Evolutionary conservation across 345 rosid species (phyloP), one percentile per base, ranked within the genome.

Genomic region (Heritiera fomes): DNA sequence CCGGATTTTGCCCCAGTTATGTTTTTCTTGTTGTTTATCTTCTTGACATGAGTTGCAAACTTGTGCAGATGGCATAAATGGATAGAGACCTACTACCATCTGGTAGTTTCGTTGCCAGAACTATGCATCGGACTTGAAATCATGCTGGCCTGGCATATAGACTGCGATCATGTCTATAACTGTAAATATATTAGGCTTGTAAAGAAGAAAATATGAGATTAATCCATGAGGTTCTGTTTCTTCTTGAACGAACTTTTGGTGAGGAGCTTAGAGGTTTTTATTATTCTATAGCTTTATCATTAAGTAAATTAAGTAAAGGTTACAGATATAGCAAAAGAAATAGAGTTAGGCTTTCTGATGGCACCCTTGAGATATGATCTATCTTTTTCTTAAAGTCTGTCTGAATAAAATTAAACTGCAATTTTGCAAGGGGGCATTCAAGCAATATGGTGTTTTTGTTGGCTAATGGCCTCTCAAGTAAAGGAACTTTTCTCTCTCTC

Each of bases 171-270:
- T 84, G 77, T 82, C 82, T 73, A 77, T 80, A 80, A 77, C 38
- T 80, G 86, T 85, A 80, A 66, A 79, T 82, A 78, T 79, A 74
- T 49, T 78, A 82, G 83, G 81, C 76, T 72, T 85, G 88, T 86
- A 86, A 79, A 85, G 84, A 47, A 52, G 47, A 75, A 80, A 73
- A 56, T 59, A 61, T 61, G 79, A 79, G 78, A 76, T 67, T 64
- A 65, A 58, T 75, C 62, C 47, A 38, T 71, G 63, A 53, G 56
- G 58, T 20, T 52, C 41, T 15, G 82, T 68, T 30, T 41, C 34
- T 38, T 63, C 65, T 7, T 65, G 55, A 47, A 52, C 15, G 43
- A 70, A 32, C 81, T 41, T 47, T 78, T 58, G 43, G 47, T 13
- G 71, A 77, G 85, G 69, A 79, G 71, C 81, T 64, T 59, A 69